Evolutionary conservation across 345 rosid species (phyloP).

Genomic region (Lepidium didymum): DNA sequence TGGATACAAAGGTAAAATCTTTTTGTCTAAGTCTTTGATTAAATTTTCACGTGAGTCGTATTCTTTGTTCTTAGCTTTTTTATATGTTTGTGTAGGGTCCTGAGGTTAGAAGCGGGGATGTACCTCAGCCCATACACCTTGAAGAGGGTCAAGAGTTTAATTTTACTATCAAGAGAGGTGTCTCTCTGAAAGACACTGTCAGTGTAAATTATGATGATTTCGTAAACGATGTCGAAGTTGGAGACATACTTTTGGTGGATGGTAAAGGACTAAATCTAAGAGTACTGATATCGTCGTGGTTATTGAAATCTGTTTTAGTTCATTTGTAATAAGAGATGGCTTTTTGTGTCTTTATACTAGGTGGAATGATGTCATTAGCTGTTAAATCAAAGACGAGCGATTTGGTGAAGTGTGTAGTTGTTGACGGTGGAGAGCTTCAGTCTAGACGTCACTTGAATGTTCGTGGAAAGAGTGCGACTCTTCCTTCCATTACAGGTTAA

Average conservation of each 20-base stretch:
- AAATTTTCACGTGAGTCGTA: neutral
- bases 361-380: constrained; percentile 98
- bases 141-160: constrained; percentile 86
- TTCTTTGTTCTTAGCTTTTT: neutral
- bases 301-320: neutral
- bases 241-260: constrained; percentile 82
- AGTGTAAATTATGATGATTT: constrained; percentile 95
- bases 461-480: constrained; percentile 91
- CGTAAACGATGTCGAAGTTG: constrained; percentile 79
- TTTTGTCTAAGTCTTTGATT: neutral
- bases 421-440: constrained; percentile 93
- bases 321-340: neutral
- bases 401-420: constrained; percentile 61
- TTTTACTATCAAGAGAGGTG: constrained; percentile 79
- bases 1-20: constrained; percentile 78
- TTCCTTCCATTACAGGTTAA: constrained; percentile 94
- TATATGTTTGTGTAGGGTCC: constrained; percentile 59
- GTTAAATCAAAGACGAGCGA: constrained; percentile 77
- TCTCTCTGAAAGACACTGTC: constrained; percentile 65
- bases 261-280: constrained; percentile 39
- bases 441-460: constrained; percentile 97
- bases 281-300: neutral
- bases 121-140: constrained; percentile 69
- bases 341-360: constrained; percentile 33
- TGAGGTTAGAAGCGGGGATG: constrained; percentile 98